Percentiles rank a stretch among this genome's conserved stretches.
phyloP scores from a whole-genome alignment of 1,284 basidiomycete species.

The Megacollybia platyphylla region DNA sequence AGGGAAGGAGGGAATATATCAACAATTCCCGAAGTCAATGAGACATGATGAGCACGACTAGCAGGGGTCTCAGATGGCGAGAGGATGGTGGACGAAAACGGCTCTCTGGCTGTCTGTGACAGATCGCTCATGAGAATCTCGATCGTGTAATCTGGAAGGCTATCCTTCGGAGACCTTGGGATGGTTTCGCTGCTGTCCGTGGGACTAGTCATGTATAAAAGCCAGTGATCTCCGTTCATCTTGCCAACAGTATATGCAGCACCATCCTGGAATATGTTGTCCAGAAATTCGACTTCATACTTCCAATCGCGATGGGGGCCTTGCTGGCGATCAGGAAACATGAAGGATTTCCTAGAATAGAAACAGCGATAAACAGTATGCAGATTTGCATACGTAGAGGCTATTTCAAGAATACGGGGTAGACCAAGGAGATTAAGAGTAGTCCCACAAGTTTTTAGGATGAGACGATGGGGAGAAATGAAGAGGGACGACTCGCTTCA shows the following conservation, averaged over 20 bases:
- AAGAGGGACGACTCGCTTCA: conserved; percentile 94
- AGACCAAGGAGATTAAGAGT: conserved; percentile 94
- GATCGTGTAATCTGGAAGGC: conserved; percentile 76
- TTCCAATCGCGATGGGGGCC: conserved; percentile 95
- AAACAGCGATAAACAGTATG: conserved; percentile 78
- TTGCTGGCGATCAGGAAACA: conserved; percentile 94
- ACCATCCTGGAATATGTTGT: conserved; percentile 78
- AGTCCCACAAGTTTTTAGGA: conserved; percentile 98
- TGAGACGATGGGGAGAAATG: conserved; percentile 90
- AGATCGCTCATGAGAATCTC: conserved; percentile 98
- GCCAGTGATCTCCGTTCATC: conserved; percentile 98
- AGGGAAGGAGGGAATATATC: conserved; percentile 69
- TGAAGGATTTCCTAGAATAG: conserved; percentile 98
- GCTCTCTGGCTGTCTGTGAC: conserved; percentile 58
- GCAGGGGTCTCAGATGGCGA: conserved; percentile 32
- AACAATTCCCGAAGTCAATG: conserved; percentile 70
- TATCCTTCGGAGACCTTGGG: conserved; percentile 13
- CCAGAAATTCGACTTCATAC: conserved; percentile 85
- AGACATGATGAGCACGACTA: conserved; percentile 56
- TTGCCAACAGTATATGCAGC: conserved; percentile 96
- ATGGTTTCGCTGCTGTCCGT: conserved; percentile 14
- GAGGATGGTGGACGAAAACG: conserved; percentile 61
- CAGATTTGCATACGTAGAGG: conserved; percentile 66
- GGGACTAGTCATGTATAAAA: conserved; percentile 83
- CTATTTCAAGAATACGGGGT: conserved; percentile 86